phyloP scores from a whole-genome alignment of 345 rosid genomes.

The Syzygium jambos region DNA sequence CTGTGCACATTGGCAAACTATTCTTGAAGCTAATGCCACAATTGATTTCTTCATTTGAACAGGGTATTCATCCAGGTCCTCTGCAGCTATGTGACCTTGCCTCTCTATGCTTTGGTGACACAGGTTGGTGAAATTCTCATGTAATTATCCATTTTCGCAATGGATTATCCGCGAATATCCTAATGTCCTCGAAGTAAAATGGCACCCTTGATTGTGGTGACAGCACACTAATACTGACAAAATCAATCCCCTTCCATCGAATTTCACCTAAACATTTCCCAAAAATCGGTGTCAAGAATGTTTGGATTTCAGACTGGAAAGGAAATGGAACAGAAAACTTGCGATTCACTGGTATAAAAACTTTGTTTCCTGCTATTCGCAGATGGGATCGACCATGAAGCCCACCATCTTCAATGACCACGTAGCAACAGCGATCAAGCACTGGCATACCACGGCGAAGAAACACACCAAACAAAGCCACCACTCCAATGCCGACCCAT shows the following conservation, averaged over 20 bases:
- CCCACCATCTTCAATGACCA: slow-evolving; percentile 72
- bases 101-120: slow-evolving; percentile 44
- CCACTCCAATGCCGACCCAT: slow-evolving; percentile 32
- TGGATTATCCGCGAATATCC: background rate
- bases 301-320: background rate
- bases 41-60: background rate
- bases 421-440: slow-evolving; percentile 61
- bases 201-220: background rate
- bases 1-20: background rate
- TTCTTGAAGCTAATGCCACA: background rate
- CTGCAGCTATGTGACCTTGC: slow-evolving; percentile 53
- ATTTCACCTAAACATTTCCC: background rate
- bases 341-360: background rate
- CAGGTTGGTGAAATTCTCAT: slow-evolving; percentile 16
- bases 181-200: background rate
- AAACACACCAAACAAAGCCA: slow-evolving; percentile 51
- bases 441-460: slow-evolving; percentile 65
- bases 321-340: background rate
- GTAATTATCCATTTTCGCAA: background rate
- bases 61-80: slow-evolving; percentile 36
- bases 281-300: background rate
- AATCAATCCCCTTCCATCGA: background rate
- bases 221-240: background rate
- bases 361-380: background rate
- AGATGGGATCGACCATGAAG: slow-evolving; percentile 93